phyloP scores from a whole-genome alignment of 169 alveolate genomes.

The Eimeria sp. region DNA sequence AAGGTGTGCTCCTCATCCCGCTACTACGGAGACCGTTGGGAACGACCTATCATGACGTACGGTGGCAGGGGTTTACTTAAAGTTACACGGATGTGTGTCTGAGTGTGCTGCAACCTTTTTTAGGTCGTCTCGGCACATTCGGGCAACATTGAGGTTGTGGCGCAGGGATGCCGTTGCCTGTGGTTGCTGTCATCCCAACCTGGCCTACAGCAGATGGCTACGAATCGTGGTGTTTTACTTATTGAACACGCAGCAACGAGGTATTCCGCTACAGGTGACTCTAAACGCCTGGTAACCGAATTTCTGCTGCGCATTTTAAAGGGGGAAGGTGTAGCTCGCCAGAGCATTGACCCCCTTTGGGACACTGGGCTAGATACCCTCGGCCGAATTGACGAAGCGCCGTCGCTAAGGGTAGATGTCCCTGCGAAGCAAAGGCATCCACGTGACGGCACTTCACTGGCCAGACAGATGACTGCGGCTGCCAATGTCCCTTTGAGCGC shows the following conservation, averaged over 20 bases:
- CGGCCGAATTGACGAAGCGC: slow-evolving; percentile 1
- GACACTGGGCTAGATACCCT: slow-evolving; percentile 54
- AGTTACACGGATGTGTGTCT: neutral
- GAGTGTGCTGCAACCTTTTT: neutral
- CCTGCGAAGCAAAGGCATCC: slow-evolving; percentile 28
- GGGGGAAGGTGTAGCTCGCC: slow-evolving; percentile 72
- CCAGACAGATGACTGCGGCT: slow-evolving; percentile 75
- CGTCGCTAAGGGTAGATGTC: neutral
- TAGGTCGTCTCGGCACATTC: slow-evolving; percentile 71
- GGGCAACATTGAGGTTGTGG: slow-evolving; percentile 76
- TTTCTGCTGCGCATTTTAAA: slow-evolving; percentile 56
- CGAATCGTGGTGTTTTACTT: slow-evolving; percentile 62
- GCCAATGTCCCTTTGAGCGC: slow-evolving; percentile 35
- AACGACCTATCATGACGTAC: neutral
- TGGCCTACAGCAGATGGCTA: slow-evolving; percentile 61
- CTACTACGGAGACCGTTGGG: neutral
- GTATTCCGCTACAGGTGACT: slow-evolving; percentile 63
- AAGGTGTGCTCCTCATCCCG: slow-evolving; percentile 36
- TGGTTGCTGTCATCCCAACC: slow-evolving; percentile 75
- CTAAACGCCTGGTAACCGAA: slow-evolving; percentile 65
- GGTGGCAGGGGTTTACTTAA: neutral
- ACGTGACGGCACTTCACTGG: neutral
- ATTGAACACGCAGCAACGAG: slow-evolving; percentile 71
- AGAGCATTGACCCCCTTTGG: slow-evolving; percentile 79
- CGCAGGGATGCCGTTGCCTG: slow-evolving; percentile 82